Evolutionary conservation across 2,329 filamentous ascomycete species (phyloP).

Genomic region (Nemania diffusa): DNA sequence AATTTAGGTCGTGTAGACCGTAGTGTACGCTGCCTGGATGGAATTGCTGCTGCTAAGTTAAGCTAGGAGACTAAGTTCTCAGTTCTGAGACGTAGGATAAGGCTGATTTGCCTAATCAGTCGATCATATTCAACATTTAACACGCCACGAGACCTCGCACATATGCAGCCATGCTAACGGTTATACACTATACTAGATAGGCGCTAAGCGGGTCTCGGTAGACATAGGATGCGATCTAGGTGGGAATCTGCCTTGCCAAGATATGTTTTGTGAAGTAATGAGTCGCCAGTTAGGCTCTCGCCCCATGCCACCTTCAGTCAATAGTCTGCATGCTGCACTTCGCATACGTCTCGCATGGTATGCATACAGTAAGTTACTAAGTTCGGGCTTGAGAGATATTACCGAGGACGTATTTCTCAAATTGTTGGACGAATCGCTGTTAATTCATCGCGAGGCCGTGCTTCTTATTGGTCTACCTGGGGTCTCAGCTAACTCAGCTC

Average conservation of each 20-base stretch:
- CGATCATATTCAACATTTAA: conserved; percentile 13
- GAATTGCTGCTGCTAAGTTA: conserved; percentile 8
- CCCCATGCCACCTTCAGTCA: conserved; percentile 14
- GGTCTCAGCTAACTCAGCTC: conserved; percentile 33
- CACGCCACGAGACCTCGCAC: conserved; percentile 18
- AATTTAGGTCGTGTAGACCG: conserved; percentile 2
- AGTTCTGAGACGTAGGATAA: conserved; percentile 13
- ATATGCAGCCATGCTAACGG: conserved; percentile 27
- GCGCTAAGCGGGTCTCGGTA: conserved; percentile 32
- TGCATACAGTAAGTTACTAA: conserved; percentile 30
- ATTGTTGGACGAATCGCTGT: conserved; percentile 8
- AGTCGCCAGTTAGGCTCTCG: conserved; percentile 17
- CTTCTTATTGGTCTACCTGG: conserved; percentile 15
- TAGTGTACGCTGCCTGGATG: not conserved
- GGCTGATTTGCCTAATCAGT: conserved; percentile 25
- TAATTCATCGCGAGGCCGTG: conserved; percentile 9
- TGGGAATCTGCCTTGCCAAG: conserved; percentile 37
- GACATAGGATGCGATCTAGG: conserved; percentile 16
- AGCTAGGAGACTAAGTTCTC: conserved; percentile 24
- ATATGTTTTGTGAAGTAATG: conserved; percentile 23
- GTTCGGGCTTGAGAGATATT: conserved; percentile 15
- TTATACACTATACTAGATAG: conserved; percentile 22
- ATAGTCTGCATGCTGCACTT: conserved; percentile 29
- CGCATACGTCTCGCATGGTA: conserved; percentile 25
- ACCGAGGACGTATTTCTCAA: conserved; percentile 21